Percentiles rank a stretch among this genome's conserved stretches.
phyloP scores from a whole-genome alignment of 192 early-diverging fungal genomes.

The Lobulomyces angularis region DNA sequence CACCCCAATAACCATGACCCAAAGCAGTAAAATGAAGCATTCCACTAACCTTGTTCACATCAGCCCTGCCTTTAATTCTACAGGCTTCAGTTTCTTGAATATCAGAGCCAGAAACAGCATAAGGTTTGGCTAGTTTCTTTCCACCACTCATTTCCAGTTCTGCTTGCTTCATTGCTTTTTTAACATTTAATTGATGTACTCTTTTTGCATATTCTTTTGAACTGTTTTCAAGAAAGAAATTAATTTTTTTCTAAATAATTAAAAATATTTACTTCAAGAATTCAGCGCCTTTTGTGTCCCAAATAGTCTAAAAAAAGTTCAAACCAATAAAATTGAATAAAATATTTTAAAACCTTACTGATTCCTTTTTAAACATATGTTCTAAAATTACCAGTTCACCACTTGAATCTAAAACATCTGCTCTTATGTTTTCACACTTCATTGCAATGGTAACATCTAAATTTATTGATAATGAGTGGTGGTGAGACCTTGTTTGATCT shows the following conservation, averaged over 20 bases:
- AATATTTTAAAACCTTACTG: no score
- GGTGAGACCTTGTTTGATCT: slow-evolving; percentile 36
- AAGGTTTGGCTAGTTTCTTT: no score
- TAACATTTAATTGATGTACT: slow-evolving; percentile 5
- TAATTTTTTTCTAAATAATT: slow-evolving; percentile 24
- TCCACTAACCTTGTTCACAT: slow-evolving; percentile 69
- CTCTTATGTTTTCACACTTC: slow-evolving; percentile 69
- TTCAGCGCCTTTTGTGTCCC: slow-evolving; percentile 3
- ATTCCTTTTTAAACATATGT: not conserved
- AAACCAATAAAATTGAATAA: slow-evolving; percentile 14
- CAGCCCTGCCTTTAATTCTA: slow-evolving; percentile 56
- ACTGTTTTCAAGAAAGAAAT: not conserved
- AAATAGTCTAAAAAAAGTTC: slow-evolving; percentile 9
- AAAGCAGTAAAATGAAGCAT: slow-evolving; percentile 83
- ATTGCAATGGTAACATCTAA: slow-evolving; percentile 79
- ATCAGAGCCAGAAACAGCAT: slow-evolving; percentile 7
- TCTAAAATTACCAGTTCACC: slow-evolving; percentile 12
- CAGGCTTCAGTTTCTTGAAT: slow-evolving; percentile 48
- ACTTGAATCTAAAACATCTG: no score
- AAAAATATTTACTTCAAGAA: not conserved
- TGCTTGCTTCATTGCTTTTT: not conserved
- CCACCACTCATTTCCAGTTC: not conserved
- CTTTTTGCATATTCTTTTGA: slow-evolving; percentile 3
- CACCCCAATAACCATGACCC: slow-evolving; percentile 74
- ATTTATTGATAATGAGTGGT: slow-evolving; percentile 64